Percentiles rank a stretch among this genome's conserved stretches.
phyloP scores from a whole-genome alignment of 176 grass and related monocot species.

The Otatea glauca region DNA sequence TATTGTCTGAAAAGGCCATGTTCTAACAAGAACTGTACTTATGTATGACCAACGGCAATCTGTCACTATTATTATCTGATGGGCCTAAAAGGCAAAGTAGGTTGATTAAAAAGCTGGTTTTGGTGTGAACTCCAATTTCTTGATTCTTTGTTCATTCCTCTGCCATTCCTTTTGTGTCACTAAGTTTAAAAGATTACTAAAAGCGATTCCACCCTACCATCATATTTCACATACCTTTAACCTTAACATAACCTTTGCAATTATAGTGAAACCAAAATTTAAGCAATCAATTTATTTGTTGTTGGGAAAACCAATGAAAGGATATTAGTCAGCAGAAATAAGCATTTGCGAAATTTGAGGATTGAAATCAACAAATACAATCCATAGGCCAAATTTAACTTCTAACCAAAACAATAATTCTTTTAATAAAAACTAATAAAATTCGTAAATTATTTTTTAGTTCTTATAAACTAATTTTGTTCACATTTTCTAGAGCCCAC shows the following conservation, averaged over 20 bases:
- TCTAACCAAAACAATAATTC: background rate
- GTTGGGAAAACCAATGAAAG: background rate
- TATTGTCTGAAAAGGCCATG: constrained; percentile 13
- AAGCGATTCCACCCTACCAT: too few species aligned
- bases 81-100: background rate
- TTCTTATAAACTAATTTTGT: background rate
- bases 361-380: background rate
- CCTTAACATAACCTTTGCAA: background rate
- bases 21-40: constrained; percentile 32
- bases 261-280: background rate
- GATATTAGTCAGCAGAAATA: background rate
- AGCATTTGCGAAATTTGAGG: background rate
- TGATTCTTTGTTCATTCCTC: background rate
- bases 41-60: constrained; percentile 1
- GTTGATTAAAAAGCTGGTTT: background rate
- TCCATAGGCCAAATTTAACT: background rate
- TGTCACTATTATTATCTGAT: constrained; percentile 12
- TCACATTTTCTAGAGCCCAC: background rate
- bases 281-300: background rate
- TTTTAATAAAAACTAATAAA: background rate
- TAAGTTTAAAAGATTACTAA: background rate
- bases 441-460: background rate
- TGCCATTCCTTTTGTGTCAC: background rate
- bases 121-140: background rate
- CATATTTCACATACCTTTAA: too few species aligned